A percentile compares a stretch with the other conserved stretches of the same genome.
These are phyloP conservation scores for Ceratocystiopsis sp. DNA, from an alignment of 2,329 filamentous ascomycete genomes.

Conservation along the genomic window DNA sequence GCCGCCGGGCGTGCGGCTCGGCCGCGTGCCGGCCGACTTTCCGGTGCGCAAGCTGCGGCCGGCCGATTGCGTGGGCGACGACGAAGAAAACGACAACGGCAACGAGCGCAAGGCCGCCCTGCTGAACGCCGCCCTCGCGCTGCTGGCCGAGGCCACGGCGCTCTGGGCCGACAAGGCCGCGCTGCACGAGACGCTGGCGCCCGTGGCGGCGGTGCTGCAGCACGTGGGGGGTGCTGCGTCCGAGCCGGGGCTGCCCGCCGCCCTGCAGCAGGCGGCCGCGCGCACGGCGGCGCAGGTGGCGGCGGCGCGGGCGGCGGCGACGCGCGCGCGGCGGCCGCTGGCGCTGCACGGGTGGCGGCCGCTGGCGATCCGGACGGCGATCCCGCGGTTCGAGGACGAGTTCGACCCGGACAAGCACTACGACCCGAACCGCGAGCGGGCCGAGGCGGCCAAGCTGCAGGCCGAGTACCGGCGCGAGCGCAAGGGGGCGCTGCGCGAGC, in stretches of 20 bases:
- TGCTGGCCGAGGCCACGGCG: constrained; percentile 52
- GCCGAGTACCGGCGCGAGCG: constrained; percentile 87
- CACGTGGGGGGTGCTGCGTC: constrained; percentile 37
- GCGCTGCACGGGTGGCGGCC: constrained; percentile 80
- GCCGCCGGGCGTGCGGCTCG: constrained; percentile 28
- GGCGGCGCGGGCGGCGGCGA: constrained; percentile 41
- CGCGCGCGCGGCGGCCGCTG: constrained; percentile 56
- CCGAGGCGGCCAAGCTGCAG: constrained; percentile 67
- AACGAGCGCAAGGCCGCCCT: constrained; percentile 38
- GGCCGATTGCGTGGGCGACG: constrained; percentile 9
- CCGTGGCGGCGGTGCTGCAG: constrained; percentile 38
- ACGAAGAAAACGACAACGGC: constrained; percentile 14
- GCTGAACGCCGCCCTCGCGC: constrained; percentile 41
- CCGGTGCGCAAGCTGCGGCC: constrained; percentile 5
- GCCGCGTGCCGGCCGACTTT: constrained; percentile 29
- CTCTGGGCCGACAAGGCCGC: constrained; percentile 58
- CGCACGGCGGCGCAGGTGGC: constrained; percentile 29
- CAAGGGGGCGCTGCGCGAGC: constrained; percentile 86
- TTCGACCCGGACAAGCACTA: constrained; percentile 96
- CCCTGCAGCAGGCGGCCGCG: constrained; percentile 22
- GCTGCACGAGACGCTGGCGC: constrained; percentile 64
- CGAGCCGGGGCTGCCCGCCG: constrained; percentile 29
- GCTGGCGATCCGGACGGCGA: constrained; percentile 68
- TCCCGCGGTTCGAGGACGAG: constrained; percentile 90
- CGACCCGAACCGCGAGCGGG: constrained; percentile 82